Percentiles rank a stretch among this genome's conserved stretches.
Evolutionary conservation across 1,284 basidiomycete species (phyloP).

Genomic region (Trichosporon sp.): DNA sequence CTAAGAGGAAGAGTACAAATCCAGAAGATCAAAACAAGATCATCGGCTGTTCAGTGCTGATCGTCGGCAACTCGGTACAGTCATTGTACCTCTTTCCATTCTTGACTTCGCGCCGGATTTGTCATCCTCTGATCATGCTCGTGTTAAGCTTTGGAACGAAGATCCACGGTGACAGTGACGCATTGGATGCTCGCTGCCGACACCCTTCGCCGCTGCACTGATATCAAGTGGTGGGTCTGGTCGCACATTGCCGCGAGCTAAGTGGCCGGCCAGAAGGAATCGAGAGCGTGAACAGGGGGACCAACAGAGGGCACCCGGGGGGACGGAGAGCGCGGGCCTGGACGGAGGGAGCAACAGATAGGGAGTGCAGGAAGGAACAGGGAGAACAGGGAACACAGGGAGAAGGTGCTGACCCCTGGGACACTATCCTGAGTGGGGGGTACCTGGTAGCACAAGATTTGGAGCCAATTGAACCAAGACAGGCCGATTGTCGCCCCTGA

Average conservation of each 20-base stretch:
- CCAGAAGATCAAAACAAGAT: constrained; percentile 6
- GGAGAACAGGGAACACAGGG: not conserved
- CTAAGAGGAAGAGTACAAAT: not conserved
- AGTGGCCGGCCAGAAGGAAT: not conserved
- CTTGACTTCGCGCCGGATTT: not conserved
- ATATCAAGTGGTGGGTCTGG: not conserved
- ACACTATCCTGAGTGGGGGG: constrained; percentile 11
- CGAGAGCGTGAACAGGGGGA: too few species aligned
- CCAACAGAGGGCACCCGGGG: too few species aligned
- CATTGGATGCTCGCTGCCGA: not conserved
- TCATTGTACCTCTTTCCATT: not conserved
- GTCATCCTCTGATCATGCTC: not conserved
- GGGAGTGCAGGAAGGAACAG: not conserved
- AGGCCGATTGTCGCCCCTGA: constrained; percentile 12
- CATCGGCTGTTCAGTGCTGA: not conserved
- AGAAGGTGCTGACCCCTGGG: not conserved
- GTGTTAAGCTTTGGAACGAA: constrained; percentile 12
- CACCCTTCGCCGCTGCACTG: not conserved
- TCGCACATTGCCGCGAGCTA: not conserved
- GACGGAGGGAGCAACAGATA: not conserved
- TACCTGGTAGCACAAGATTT: constrained; percentile 18
- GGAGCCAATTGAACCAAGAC: constrained; percentile 16
- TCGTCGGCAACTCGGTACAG: not conserved
- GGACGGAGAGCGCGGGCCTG: not conserved
- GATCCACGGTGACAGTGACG: not conserved